Conservation (phyloP, 2,329 filamentous ascomycete species). For the Paracamarosporium sp. region DNA sequence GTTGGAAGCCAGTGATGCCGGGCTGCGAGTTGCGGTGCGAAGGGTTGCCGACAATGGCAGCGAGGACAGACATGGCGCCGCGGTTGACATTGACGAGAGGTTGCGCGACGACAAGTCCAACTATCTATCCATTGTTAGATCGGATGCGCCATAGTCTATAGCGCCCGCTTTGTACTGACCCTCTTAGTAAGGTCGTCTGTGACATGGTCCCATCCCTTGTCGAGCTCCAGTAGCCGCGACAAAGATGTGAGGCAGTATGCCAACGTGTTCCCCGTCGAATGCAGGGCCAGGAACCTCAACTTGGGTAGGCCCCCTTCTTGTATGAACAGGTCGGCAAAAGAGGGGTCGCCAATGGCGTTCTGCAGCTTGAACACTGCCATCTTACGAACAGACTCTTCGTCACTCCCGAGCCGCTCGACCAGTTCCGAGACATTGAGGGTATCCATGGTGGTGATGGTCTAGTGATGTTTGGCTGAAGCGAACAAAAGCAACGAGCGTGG, state of each 20-base stretch:
- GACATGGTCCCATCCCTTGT: conserved; percentile 96
- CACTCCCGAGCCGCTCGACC: conserved; percentile 64
- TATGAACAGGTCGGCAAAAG: conserved; percentile 96
- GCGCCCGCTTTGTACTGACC: conserved; percentile 51
- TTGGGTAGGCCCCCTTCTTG: conserved; percentile 83
- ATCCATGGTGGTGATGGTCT: conserved; percentile 52
- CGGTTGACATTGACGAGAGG: conserved; percentile 96
- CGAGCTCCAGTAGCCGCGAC: conserved; percentile 86
- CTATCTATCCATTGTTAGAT: conserved; percentile 61
- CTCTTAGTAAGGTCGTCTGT: conserved; percentile 73
- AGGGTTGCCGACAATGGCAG: conserved; percentile 88
- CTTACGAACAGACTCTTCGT: conserved; percentile 90
- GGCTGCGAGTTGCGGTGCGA: conserved; percentile 63
- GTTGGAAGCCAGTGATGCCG: conserved; percentile 83
- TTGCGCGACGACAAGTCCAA: conserved; percentile 92
- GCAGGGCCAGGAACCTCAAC: conserved; percentile 82
- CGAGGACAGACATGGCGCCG: conserved; percentile 95
- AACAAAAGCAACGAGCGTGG: conserved; percentile 13
- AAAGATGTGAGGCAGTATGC: conserved; percentile 94
- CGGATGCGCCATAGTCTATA: conserved; percentile 9
- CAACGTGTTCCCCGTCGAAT: conserved; percentile 88
- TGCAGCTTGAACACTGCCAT: conserved; percentile 99
- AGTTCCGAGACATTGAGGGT: conserved; percentile 63
- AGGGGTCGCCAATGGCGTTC: conserved; percentile 90
- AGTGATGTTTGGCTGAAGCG: neutral